Conservation (phyloP, 169 alveolate species). For the Babesia bigemina region DNA sequence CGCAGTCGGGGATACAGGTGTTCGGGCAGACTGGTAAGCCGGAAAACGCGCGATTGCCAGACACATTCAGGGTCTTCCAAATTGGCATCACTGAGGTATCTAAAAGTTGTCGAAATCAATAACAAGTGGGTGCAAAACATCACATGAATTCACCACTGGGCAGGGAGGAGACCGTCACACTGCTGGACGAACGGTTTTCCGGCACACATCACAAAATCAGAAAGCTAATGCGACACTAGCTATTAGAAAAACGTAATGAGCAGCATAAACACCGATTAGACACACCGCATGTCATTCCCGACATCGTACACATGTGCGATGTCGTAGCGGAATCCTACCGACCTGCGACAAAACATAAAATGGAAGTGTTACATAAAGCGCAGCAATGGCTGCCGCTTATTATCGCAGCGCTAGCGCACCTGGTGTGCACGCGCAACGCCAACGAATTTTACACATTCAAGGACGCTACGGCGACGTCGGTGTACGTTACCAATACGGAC, state of each 20-base stretch:
- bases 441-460: slow-evolving; percentile 74
- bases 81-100: slow-evolving; percentile 46
- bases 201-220: slow-evolving; percentile 15
- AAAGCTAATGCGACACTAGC: slow-evolving; percentile 1
- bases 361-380: not conserved
- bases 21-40: slow-evolving; percentile 64
- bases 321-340: slow-evolving; percentile 8
- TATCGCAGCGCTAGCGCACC: slow-evolving; percentile 2
- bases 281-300: not conserved
- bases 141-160: not conserved
- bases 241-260: not conserved
- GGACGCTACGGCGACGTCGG: slow-evolving; percentile 80
- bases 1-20: slow-evolving; percentile 54
- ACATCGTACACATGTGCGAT: slow-evolving; percentile 29
- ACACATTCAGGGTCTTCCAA: slow-evolving; percentile 38
- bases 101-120: slow-evolving; percentile 50
- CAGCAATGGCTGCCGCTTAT: slow-evolving; percentile 10
- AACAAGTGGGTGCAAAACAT: slow-evolving; percentile 16
- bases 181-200: slow-evolving; percentile 46
- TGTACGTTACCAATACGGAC: slow-evolving; percentile 68
- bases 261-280: not conserved
- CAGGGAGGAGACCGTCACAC: slow-evolving; percentile 59
- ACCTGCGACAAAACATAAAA: not conserved
- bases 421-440: slow-evolving; percentile 55
- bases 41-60: not conserved